Base-by-base conservation (phyloP, 108 stramenopile genomes). In the Epithemia pelagica region DNA sequence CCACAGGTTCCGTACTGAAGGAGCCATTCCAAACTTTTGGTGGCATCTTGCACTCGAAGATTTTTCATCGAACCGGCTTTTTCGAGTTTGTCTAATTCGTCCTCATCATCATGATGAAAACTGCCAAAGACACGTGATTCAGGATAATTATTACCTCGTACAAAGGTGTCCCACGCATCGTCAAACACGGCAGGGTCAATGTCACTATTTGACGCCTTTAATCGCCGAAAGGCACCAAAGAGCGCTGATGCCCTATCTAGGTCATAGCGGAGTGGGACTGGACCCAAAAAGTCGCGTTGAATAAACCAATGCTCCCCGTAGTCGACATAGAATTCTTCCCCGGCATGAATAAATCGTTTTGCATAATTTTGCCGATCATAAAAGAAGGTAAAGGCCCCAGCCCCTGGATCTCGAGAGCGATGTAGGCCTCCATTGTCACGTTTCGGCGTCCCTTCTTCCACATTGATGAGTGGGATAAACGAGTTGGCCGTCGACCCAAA, bases 321-420 rank as follows among this genome's bases (percentile, higher is more conserved):
- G 32, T 30, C 27, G 1, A 80, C 73, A 70, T 79, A 80, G n/a
- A 83, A 54, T 58, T 83, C 82, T 58, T 83, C 30, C 15, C 82
- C 82, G n/a, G 74, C 66, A 8, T 37, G 8, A 53, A 78, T 59
- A n/a, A 61, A n/a, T 7, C 3, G 23, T 33, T 25, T 67, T 30
- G 76, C 76, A 23, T 22, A 62, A 15, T 72, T 58, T 0, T 28
- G 20, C 23, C 80, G 80, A 74, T 74, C 64, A 52, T 67, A 51
- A 56, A 68, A 73, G 33, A 53, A 54, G 0, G 77, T 64, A 61
- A 78, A 73, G 28, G 80, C 76, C 10, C 79, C 79, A 22, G 70
- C 72, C 2, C 77, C 84, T 30, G 85, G 80, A 80, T 78, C 81
- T 64, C 64, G 71, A 29, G 62, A 71, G 31, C 76, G 78, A 80